Percentiles rank a stretch among this genome's conserved stretches.
These are phyloP conservation scores for Purpureocillium lavendulum DNA, from an alignment of 2,329 filamentous ascomycete species.

Conservation along the genomic window DNA sequence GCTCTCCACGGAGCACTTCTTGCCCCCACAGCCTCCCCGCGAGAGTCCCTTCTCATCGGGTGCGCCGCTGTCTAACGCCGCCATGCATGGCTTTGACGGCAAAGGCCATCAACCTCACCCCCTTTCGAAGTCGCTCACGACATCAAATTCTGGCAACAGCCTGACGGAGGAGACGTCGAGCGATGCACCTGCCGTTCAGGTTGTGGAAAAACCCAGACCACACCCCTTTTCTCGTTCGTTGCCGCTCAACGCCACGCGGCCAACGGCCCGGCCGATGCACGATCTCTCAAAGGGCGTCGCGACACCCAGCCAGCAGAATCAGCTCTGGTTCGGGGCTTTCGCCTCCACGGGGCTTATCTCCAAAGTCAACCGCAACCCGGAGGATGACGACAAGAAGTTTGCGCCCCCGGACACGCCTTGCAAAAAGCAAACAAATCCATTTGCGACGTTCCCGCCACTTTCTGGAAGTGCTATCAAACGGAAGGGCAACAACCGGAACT, in stretches of 20 bases:
- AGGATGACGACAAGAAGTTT: conserved; percentile 56
- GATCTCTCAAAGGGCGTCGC: conserved; percentile 21
- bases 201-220: conserved; percentile 16
- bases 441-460: conserved; percentile 56
- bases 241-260: conserved; percentile 28
- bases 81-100: conserved; percentile 39
- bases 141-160: conserved; percentile 77
- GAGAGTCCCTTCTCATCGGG: conserved; percentile 57
- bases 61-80: conserved; percentile 42
- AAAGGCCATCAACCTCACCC: conserved; percentile 61
- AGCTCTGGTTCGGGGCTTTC: conserved; percentile 74
- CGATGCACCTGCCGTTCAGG: conserved; percentile 19
- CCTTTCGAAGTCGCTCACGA: conserved; percentile 76
- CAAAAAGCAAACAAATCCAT: conserved; percentile 69
- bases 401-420: conserved; percentile 92
- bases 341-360: conserved; percentile 92
- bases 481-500: conserved; percentile 55
- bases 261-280: conserved; percentile 17
- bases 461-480: conserved; percentile 54
- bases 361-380: conserved; percentile 80
- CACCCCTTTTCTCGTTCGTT: conserved; percentile 30
- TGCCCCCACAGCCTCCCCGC: conserved; percentile 51
- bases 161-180: conserved; percentile 56
- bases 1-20: conserved; percentile 70
- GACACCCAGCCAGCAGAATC: conserved; percentile 41